Evolutionary conservation across 495 filamentous ascomycete species (phyloP).

Genomic region (Immersiella caudata): DNA sequence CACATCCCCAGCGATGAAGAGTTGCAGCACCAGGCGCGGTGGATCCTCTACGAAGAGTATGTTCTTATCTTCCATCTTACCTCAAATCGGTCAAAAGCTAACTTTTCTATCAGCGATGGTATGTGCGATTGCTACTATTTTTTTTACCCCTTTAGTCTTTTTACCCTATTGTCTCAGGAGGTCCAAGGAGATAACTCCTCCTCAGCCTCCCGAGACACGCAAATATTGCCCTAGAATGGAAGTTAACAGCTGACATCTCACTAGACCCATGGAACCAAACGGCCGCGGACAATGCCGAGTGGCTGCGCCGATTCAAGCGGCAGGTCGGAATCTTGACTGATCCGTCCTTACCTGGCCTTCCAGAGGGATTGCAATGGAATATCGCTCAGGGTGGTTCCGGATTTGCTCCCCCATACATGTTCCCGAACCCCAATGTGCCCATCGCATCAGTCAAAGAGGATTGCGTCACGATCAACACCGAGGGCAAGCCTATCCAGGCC

Average conservation of each 20-base stretch:
- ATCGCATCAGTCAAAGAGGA: conserved; percentile 22
- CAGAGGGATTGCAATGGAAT: conserved; percentile 41
- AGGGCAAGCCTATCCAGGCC: conserved; percentile 42
- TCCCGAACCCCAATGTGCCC: conserved; percentile 36
- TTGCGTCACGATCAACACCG: conserved; percentile 34
- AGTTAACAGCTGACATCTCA: too few relatives aligned
- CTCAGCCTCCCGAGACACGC: too few relatives aligned
- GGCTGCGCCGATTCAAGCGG: conserved; percentile 70
- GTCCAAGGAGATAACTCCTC: too few relatives aligned
- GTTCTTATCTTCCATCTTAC: conserved; percentile 14
- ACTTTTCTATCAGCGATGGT: conserved; percentile 47
- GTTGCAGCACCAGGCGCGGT: conserved; percentile 58
- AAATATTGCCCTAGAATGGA: too few relatives aligned
- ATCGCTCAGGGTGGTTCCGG: conserved; percentile 48
- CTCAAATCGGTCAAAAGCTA: not conserved
- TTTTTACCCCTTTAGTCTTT: too few relatives aligned
- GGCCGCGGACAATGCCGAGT: conserved; percentile 70
- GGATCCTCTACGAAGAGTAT: conserved; percentile 59
- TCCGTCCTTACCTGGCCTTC: conserved; percentile 49
- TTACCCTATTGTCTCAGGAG: too few relatives aligned
- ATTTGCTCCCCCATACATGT: conserved; percentile 50
- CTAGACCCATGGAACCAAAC: conserved; percentile 79
- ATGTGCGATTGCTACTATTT: too few relatives aligned
- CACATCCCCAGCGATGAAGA: conserved; percentile 58
- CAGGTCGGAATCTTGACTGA: conserved; percentile 58